These are phyloP conservation scores for Solanum raphanifolium DNA, from an alignment of 257 asterid species.

Conservation along the genomic window DNA sequence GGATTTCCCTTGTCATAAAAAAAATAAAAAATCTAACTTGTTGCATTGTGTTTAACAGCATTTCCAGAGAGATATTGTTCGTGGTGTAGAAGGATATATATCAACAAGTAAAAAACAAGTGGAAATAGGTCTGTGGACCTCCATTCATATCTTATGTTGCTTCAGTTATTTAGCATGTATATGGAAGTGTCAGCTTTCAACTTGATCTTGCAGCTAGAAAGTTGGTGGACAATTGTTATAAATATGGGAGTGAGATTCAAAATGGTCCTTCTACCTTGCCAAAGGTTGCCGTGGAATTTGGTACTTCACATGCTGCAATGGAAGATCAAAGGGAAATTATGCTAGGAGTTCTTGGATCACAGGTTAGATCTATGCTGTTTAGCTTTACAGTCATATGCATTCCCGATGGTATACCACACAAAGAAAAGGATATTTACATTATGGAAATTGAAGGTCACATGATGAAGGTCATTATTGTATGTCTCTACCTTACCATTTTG, in stretches of 20 bases:
- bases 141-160: slow-evolving; percentile 7
- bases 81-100: slow-evolving; percentile 71
- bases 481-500: not conserved
- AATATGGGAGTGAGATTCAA: slow-evolving; percentile 77
- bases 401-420: not conserved
- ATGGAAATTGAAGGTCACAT: not conserved
- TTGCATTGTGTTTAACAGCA: slow-evolving; percentile 62
- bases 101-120: slow-evolving; percentile 69
- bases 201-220: slow-evolving; percentile 52
- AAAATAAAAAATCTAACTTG: not conserved
- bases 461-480: not conserved
- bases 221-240: slow-evolving; percentile 87
- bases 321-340: slow-evolving; percentile 81
- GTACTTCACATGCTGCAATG: slow-evolving; percentile 75
- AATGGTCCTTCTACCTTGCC: slow-evolving; percentile 55
- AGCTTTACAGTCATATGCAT: not conserved
- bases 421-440: not conserved
- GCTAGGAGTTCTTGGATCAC: slow-evolving; percentile 70
- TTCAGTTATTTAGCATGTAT: slow-evolving; percentile 1
- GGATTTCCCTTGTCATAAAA: too few relatives aligned
- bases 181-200: slow-evolving; percentile 15
- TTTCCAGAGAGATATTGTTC: slow-evolving; percentile 92
- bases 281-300: slow-evolving; percentile 53
- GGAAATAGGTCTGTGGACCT: slow-evolving; percentile 59
- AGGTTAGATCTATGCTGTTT: slow-evolving; percentile 33